phyloP scores from a whole-genome alignment of 2,329 filamentous ascomycete species.

The Aspergillus pseudoglaucus region DNA sequence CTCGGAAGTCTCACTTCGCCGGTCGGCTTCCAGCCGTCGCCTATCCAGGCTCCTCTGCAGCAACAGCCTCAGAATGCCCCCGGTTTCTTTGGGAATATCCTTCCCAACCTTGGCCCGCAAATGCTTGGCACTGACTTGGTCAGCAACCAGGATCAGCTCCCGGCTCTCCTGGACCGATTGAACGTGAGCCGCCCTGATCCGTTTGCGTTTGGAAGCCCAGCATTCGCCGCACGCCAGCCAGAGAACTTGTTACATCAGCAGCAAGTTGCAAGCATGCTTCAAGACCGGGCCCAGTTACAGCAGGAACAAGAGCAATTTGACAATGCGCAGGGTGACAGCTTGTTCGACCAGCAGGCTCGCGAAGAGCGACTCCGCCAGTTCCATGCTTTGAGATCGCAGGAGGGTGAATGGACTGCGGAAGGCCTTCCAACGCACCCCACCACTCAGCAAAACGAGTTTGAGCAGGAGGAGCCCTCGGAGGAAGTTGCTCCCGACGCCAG shows the following conservation, averaged over 20 bases:
- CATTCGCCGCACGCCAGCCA: constrained; percentile 41
- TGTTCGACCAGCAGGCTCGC: constrained; percentile 46
- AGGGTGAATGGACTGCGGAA: constrained; percentile 48
- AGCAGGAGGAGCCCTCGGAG: constrained; percentile 13
- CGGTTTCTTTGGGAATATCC: constrained; percentile 59
- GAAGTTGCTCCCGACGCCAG: constrained; percentile 9
- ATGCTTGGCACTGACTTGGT: constrained; percentile 43
- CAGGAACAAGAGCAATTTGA: constrained; percentile 55
- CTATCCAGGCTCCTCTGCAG: constrained; percentile 54
- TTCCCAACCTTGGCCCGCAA: constrained; percentile 30
- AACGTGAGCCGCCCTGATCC: constrained; percentile 50
- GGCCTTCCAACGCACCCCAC: constrained; percentile 37
- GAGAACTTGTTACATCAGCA: constrained; percentile 46
- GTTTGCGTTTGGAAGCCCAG: constrained; percentile 42
- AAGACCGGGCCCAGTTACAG: constrained; percentile 54
- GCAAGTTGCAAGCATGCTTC: constrained; percentile 55
- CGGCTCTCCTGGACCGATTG: constrained; percentile 58
- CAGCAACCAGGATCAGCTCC: constrained; percentile 66
- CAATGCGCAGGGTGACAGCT: constrained; percentile 34
- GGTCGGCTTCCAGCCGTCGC: constrained; percentile 58
- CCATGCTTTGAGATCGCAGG: constrained; percentile 66
- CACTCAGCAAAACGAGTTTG: constrained; percentile 22
- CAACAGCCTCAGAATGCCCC: constrained; percentile 50
- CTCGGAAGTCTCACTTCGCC: constrained; percentile 94
- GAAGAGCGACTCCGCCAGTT: constrained; percentile 76